Conservation (phyloP, 1,284 basidiomycete genomes). For the Coniferiporia weirii region DNA sequence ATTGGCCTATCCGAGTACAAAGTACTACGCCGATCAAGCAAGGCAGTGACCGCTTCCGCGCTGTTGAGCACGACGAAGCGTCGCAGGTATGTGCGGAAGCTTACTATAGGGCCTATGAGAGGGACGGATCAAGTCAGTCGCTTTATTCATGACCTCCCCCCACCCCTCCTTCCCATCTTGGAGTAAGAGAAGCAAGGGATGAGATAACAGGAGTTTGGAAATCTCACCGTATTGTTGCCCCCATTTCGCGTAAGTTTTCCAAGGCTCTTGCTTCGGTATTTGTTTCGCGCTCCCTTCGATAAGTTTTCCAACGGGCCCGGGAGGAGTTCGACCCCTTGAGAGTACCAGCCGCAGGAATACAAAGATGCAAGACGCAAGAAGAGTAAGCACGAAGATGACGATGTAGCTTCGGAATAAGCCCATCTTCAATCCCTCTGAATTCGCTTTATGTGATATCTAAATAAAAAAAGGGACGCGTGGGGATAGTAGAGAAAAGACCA, state of each 20-base stretch:
- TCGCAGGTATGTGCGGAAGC: conserved; percentile 9
- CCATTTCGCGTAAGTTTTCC: conserved; percentile 37
- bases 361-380: not conserved
- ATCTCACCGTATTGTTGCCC: conserved; percentile 27
- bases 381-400: not conserved
- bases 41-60: conserved; percentile 12
- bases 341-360: not conserved
- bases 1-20: conserved; percentile 18
- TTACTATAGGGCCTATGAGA: conserved; percentile 25
- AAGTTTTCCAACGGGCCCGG: conserved; percentile 31
- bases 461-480: not conserved
- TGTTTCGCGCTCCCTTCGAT: conserved; percentile 28
- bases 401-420: not conserved
- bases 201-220: not conserved
- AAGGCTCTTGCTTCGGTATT: conserved; percentile 29
- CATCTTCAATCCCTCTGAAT: not conserved
- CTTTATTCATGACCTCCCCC: not conserved
- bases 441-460: not conserved
- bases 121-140: conserved; percentile 19
- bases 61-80: conserved; percentile 21
- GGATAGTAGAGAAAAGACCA: too few relatives aligned
- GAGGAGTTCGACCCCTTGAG: conserved; percentile 23
- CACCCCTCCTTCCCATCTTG: too few relatives aligned
- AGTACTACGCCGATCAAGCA: conserved; percentile 18
- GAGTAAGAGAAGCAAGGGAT: not conserved